These are phyloP conservation scores for Phytopythium boreale DNA, from an alignment of 352 stramenopile genomes.

Conservation along the genomic window DNA sequence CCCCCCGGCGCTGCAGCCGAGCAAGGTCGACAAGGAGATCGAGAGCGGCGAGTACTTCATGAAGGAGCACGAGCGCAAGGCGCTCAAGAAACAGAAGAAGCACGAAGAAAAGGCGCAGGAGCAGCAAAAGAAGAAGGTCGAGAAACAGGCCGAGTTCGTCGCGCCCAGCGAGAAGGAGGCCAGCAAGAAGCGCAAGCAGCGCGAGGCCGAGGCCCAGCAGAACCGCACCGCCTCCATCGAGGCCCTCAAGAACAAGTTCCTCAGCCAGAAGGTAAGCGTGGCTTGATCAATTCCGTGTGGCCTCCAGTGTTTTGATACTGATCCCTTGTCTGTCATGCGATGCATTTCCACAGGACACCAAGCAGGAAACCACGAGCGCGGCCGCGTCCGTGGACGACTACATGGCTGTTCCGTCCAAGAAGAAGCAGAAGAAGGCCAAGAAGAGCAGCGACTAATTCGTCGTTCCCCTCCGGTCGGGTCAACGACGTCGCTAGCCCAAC, in stretches of 20 bases:
- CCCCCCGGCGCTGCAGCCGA: conserved; percentile 92
- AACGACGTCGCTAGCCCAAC: background rate
- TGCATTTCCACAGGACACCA: conserved; percentile 23
- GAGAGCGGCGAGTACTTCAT: conserved; percentile 99
- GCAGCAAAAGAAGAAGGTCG: conserved; percentile 62
- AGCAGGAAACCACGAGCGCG: conserved; percentile 25
- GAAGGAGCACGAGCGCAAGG: conserved; percentile 94
- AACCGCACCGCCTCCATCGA: conserved; percentile 56
- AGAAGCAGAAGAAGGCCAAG: conserved; percentile 61
- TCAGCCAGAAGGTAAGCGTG: conserved; percentile 59
- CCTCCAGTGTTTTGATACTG: background rate
- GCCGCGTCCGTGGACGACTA: conserved; percentile 58
- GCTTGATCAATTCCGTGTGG: background rate
- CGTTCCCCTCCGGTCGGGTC: background rate
- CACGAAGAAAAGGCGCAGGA: conserved; percentile 54
- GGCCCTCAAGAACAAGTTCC: conserved; percentile 81
- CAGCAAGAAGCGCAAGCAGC: conserved; percentile 78
- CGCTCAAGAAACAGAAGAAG: conserved; percentile 90
- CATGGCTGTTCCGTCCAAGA: conserved; percentile 49
- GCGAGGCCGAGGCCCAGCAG: conserved; percentile 45
- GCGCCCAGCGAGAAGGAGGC: conserved; percentile 76
- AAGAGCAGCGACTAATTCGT: conserved; percentile 14
- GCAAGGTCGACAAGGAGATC: conserved; percentile 98
- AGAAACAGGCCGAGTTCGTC: conserved; percentile 73
- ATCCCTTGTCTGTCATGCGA: background rate